Evolutionary conservation across 2,329 filamentous ascomycete species (phyloP), one percentile per base, ranked within the genome.

Genomic region (Neopestalotiopsis sp.): DNA sequence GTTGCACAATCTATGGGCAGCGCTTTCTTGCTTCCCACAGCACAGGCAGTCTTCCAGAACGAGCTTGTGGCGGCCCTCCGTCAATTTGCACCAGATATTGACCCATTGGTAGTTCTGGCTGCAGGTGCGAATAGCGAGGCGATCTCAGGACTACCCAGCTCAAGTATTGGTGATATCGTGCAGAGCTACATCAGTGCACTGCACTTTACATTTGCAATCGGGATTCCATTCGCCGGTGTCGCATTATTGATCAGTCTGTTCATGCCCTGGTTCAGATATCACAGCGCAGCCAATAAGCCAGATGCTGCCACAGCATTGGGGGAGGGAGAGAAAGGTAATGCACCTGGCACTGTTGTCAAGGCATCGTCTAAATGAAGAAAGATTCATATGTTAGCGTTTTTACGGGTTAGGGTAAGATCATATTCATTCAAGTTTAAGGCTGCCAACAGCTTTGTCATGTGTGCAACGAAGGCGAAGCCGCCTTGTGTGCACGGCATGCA

Each of bases 171-270:
- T 65, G 58, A 65, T 28, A 65, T 70, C 56, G 3, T 70, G 14
- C 63, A 65, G 24, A 65, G 64, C 42, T 70, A 70, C 58, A 58
- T 30, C 34, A 67, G 38, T 56, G 69, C 69, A 30, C 45, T 70
- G 34, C 67, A 53, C 10, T 65, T 12, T 14, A 40, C 69, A n/a
- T 70, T 70, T 64, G 67, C 56, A 3, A 68, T 70, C n/a, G 69
- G 67, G 24, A 53, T 70, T 67, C 67, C 69, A 13, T 70, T 70
- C 68, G 69, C 69, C 53, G 69, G 67, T 49, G 65, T 69, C n/a
- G 67, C 69, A 49, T 53, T 70, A 38, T 65, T 70, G 32, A 61
- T 69, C 40, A 69, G 67, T 34, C 61, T 70, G 32, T 70, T 70
- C 7, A 69, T 69, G 67, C 67, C 69, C 2, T 70, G 69, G 69